Evolutionary conservation across 345 rosid species (phyloP).

Genomic region (Hibiscus syriacus): DNA sequence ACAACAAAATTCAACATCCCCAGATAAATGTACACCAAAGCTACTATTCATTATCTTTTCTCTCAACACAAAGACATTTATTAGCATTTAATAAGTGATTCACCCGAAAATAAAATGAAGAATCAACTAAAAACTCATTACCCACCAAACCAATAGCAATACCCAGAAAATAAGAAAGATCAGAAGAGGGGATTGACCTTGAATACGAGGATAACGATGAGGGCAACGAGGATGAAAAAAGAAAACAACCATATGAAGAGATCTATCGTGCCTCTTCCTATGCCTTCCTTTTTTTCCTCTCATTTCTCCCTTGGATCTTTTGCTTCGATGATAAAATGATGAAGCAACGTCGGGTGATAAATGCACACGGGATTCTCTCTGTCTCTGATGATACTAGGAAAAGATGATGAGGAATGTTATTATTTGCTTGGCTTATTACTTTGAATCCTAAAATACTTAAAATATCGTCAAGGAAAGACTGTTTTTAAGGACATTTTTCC

Average conservation of each 20-base stretch:
- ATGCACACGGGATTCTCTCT: neutral
- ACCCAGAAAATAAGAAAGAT: neutral
- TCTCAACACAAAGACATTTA: too few relatives aligned
- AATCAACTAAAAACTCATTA: too few relatives aligned
- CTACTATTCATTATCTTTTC: too few relatives aligned
- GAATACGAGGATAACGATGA: slow-evolving; percentile 60
- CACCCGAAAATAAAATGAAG: too few relatives aligned
- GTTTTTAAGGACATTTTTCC: too few relatives aligned
- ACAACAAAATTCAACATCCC: neutral
- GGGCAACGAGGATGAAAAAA: slow-evolving; percentile 74
- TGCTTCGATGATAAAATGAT: neutral
- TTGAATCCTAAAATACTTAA: too few relatives aligned
- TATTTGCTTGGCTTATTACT: too few relatives aligned
- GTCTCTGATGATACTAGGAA: too few relatives aligned
- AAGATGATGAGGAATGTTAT: too few relatives aligned
- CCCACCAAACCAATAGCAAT: neutral
- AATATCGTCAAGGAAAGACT: too few relatives aligned
- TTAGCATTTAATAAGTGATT: too few relatives aligned
- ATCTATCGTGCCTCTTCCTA: slow-evolving; percentile 63
- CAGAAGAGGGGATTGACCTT: slow-evolving; percentile 43
- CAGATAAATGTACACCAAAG: neutral
- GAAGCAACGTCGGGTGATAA: neutral
- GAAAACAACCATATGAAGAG: slow-evolving; percentile 72
- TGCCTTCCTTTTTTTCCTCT: slow-evolving; percentile 14
- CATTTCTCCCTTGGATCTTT: slow-evolving; percentile 2